Conservation (phyloP, 2,329 filamentous ascomycete genomes). For the Thermochaetoides dissita region DNA sequence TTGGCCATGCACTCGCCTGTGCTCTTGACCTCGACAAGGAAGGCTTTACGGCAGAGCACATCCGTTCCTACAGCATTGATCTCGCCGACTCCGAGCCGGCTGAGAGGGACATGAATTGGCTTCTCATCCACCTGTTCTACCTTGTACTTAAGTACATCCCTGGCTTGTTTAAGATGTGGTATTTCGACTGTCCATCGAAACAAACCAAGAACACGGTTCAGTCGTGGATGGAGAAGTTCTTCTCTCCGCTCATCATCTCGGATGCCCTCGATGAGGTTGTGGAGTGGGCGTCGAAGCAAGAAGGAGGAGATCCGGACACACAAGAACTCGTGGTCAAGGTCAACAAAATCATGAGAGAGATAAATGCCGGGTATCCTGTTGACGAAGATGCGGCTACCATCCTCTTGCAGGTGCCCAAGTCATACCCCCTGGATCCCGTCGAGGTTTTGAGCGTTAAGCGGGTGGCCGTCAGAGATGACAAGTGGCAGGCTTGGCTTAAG, state of each 20-base stretch:
- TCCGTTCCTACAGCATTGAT: constrained; percentile 38
- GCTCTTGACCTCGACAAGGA: constrained; percentile 61
- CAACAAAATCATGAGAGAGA: constrained; percentile 55
- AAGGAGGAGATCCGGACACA: constrained; percentile 27
- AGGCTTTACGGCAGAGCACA: constrained; percentile 43
- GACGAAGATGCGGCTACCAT: constrained; percentile 79
- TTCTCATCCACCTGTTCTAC: constrained; percentile 78
- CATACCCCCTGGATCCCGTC: constrained; percentile 71
- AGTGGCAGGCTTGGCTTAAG: constrained; percentile 84
- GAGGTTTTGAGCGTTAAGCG: constrained; percentile 64
- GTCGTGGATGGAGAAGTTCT: constrained; percentile 71
- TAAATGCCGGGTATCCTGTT: constrained; percentile 72
- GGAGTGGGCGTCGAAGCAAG: constrained; percentile 46
- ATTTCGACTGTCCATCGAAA: constrained; percentile 63
- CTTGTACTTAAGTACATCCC: constrained; percentile 63
- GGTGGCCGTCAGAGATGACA: constrained; percentile 77
- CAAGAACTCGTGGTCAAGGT: constrained; percentile 54
- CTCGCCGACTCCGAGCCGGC: constrained; percentile 43
- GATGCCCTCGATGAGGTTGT: constrained; percentile 53
- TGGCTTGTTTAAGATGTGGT: constrained; percentile 71
- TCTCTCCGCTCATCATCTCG: constrained; percentile 56
- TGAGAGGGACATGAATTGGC: constrained; percentile 66
- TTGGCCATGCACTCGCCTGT: constrained; percentile 63
- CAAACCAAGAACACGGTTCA: constrained; percentile 71
- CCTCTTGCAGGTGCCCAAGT: constrained; percentile 62